Percentiles rank a stretch among this genome's conserved stretches.
phyloP scores from a whole-genome alignment of 805 yeast species.

The Wickerhamiella shivajii region DNA sequence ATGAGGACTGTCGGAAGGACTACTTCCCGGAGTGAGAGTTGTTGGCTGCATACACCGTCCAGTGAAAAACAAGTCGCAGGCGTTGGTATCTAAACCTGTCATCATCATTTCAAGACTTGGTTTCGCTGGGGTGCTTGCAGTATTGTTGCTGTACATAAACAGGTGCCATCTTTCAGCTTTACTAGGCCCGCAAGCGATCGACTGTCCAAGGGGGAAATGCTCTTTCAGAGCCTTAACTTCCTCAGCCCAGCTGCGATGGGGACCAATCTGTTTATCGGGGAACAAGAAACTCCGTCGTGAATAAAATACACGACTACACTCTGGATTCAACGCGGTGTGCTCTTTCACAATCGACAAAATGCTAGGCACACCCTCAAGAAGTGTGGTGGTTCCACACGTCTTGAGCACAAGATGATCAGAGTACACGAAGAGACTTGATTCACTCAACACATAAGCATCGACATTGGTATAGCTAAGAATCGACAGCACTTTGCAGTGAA shows the following conservation, averaged over 20 bases:
- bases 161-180: slow-evolving; percentile 85
- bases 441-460: slow-evolving; percentile 79
- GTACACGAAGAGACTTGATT: slow-evolving; percentile 79
- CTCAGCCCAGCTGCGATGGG: slow-evolving; percentile 73
- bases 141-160: slow-evolving; percentile 21
- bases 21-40: slow-evolving; percentile 4
- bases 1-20: slow-evolving; percentile 4
- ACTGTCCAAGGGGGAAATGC: slow-evolving; percentile 45
- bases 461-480: slow-evolving; percentile 46
- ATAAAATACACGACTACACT: slow-evolving; percentile 61
- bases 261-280: slow-evolving; percentile 66
- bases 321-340: slow-evolving; percentile 28
- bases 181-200: slow-evolving; percentile 67
- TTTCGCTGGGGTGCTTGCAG: slow-evolving; percentile 33
- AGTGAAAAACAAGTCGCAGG: slow-evolving; percentile 46
- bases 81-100: slow-evolving; percentile 57
- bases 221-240: slow-evolving; percentile 60
- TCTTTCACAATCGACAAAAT: slow-evolving; percentile 38
- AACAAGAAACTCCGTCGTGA: slow-evolving; percentile 88
- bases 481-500: slow-evolving; percentile 78
- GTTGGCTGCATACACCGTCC: no score
- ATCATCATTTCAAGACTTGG: slow-evolving; percentile 52
- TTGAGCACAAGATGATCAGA: slow-evolving; percentile 74
- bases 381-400: slow-evolving; percentile 94
- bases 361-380: slow-evolving; percentile 58